Evolutionary conservation across 2,329 filamentous ascomycete genomes (phyloP).

Genomic region (Chalaropsis ovoidea): DNA sequence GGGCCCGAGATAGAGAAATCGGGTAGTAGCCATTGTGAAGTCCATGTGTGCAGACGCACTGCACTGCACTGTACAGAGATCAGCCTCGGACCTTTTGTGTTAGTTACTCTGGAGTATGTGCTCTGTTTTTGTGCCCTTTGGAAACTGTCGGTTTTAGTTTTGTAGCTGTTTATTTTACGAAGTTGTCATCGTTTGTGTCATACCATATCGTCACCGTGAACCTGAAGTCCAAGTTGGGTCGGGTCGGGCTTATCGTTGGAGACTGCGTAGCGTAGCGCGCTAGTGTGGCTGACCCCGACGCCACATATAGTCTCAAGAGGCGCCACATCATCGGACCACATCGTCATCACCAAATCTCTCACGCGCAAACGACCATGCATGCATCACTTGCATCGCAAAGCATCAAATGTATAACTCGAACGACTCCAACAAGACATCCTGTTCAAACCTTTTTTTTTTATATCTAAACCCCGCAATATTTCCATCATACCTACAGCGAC

Average conservation of each 20-base stretch:
- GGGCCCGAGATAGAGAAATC: conserved; percentile 60
- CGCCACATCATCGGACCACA: conserved; percentile 1
- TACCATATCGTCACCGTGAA: background rate
- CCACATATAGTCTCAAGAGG: background rate
- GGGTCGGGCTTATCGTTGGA: no score
- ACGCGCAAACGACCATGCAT: background rate
- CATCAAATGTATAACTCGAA: no score
- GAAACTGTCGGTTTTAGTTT: background rate
- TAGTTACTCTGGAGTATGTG: background rate
- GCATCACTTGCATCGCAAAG: no score
- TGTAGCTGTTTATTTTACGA: background rate
- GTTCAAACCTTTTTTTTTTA: background rate
- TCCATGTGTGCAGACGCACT: background rate
- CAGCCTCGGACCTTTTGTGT: background rate
- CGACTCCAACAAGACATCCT: no score
- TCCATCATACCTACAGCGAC: background rate
- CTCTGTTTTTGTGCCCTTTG: background rate
- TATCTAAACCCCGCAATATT: background rate
- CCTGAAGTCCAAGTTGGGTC: background rate
- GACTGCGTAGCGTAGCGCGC: no score
- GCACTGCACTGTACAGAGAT: background rate
- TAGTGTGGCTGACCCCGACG: conserved; percentile 2
- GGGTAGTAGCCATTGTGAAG: background rate
- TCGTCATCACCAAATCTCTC: conserved; percentile 9
- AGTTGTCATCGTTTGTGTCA: background rate